phyloP scores from a whole-genome alignment of 805 yeast genomes.

The Kregervanrija pseudodelftensis region DNA sequence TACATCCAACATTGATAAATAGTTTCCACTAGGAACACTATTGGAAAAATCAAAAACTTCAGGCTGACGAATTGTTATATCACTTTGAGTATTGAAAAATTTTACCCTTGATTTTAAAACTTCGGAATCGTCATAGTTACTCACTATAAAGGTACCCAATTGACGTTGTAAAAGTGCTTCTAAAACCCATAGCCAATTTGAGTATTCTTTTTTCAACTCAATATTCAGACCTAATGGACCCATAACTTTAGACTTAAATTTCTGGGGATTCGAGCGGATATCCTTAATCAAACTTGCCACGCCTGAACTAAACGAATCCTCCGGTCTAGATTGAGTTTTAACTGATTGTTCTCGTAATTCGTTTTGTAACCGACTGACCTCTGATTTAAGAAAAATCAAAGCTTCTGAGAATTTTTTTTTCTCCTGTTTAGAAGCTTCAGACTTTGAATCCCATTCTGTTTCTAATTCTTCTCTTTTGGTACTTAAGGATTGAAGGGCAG shows the following conservation, averaged over 20 bases:
- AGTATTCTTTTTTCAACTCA: conserved; percentile 45
- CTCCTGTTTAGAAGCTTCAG: conserved; percentile 15
- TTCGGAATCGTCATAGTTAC: conserved; percentile 51
- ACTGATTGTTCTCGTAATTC: too few species aligned
- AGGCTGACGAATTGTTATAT: conserved; percentile 43
- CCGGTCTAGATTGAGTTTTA: conserved; percentile 25
- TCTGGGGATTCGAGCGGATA: conserved; percentile 27
- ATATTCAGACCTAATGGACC: conserved; percentile 77
- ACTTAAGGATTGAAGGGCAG: conserved; percentile 8
- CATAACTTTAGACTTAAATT: conserved; percentile 47
- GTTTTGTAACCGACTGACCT: too few species aligned
- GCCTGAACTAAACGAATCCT: conserved; percentile 43
- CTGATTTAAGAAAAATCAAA: too few species aligned
- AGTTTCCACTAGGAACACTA: conserved; percentile 36
- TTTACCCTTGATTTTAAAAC: conserved; percentile 31
- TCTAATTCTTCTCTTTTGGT: conserved; percentile 10
- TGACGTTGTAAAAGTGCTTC: conserved; percentile 46
- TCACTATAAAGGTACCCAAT: conserved; percentile 61
- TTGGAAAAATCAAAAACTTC: conserved; percentile 50
- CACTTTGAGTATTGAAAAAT: conserved; percentile 26
- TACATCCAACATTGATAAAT: conserved; percentile 51
- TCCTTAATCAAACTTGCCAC: conserved; percentile 36
- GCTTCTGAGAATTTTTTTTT: too few species aligned
- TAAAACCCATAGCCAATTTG: conserved; percentile 52
- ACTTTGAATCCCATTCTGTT: conserved; percentile 8